Evolutionary conservation across 129 eudicot genomes (phyloP).

Genomic region (Deinandra increscens): DNA sequence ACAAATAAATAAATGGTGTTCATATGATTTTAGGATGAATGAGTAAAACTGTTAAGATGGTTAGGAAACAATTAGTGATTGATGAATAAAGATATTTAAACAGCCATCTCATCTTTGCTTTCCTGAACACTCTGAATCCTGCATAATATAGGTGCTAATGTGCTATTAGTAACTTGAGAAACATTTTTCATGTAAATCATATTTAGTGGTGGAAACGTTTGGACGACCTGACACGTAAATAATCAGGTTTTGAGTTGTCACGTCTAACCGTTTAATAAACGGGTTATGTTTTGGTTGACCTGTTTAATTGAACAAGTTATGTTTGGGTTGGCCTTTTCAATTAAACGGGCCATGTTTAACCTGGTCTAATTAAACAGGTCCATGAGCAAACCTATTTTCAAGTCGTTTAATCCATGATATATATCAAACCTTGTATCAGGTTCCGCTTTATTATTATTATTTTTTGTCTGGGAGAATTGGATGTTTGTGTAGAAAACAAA

Average conservation of each 20-base stretch:
- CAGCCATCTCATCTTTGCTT: background rate
- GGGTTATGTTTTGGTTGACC: background rate
- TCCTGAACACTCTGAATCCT: background rate
- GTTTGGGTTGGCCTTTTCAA: too few relatives aligned
- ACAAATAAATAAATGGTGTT: background rate
- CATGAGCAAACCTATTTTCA: background rate
- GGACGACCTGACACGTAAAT: background rate
- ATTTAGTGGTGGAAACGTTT: background rate
- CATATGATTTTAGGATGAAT: background rate
- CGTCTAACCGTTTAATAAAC: too few relatives aligned
- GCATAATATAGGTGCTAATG: background rate
- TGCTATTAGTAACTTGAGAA: background rate
- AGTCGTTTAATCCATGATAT: background rate
- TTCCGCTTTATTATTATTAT: background rate
- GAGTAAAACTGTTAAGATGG: background rate
- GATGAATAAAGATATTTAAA: background rate
- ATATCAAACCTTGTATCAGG: background rate
- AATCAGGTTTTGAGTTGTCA: background rate
- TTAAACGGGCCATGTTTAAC: too few relatives aligned
- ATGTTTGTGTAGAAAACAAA: constrained; percentile 10
- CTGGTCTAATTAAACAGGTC: background rate
- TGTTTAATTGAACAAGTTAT: background rate
- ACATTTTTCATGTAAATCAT: background rate
- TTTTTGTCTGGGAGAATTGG: background rate
- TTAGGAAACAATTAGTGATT: background rate